Conservation (phyloP, 768 basidiomycete genomes). For the Leucocoprinus birnbaumii region DNA sequence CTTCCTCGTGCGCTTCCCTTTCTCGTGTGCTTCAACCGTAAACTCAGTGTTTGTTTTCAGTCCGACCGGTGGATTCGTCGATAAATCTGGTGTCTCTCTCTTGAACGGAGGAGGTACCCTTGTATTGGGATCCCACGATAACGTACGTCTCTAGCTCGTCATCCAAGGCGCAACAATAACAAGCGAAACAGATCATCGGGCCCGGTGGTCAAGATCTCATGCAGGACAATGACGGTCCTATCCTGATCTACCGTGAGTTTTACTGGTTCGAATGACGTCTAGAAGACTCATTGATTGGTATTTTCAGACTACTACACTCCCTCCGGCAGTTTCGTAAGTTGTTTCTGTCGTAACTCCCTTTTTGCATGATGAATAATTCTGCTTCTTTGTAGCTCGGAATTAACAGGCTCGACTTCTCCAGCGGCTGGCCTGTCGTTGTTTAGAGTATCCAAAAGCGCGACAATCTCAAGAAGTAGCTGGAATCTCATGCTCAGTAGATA, state of each 20-base stretch:
- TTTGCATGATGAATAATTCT: not conserved
- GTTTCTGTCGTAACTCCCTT: not conserved
- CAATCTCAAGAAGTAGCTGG: not conserved
- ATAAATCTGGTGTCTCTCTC: slow-evolving; percentile 41
- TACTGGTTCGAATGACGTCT: not conserved
- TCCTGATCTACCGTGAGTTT: slow-evolving; percentile 48
- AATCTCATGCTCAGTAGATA: not conserved
- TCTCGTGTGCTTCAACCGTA: too few relatives aligned
- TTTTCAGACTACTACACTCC: slow-evolving; percentile 48
- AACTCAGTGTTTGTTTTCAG: slow-evolving; percentile 23
- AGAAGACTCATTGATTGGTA: not conserved
- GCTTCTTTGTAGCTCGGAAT: slow-evolving; percentile 33
- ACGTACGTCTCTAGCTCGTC: slow-evolving; percentile 23
- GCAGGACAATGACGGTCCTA: slow-evolving; percentile 39
- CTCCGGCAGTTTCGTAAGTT: slow-evolving; percentile 37
- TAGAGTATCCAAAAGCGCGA: not conserved
- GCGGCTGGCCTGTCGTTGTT: slow-evolving; percentile 42
- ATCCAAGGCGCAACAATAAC: not conserved
- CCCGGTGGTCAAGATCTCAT: slow-evolving; percentile 55
- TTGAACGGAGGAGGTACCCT: slow-evolving; percentile 50
- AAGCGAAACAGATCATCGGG: slow-evolving; percentile 36
- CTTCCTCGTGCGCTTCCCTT: slow-evolving; percentile 29
- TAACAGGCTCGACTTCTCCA: slow-evolving; percentile 45
- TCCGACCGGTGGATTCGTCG: slow-evolving; percentile 42
- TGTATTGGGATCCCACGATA: slow-evolving; percentile 41